Conservation (phyloP, 2,329 filamentous ascomycete species). For the Trichoderma pleuroti region DNA sequence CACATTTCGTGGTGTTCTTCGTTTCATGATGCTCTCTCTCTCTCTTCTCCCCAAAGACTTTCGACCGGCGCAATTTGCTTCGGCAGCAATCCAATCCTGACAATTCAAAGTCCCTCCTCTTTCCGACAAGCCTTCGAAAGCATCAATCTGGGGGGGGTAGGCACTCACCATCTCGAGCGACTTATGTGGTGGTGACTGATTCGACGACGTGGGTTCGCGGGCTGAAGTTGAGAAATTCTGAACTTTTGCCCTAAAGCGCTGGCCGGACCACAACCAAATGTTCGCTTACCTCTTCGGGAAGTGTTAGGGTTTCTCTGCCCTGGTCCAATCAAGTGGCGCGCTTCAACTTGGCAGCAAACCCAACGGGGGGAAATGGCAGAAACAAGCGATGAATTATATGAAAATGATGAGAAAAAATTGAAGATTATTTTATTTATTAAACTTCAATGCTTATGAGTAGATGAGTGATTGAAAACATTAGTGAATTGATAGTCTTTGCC, state of each 20-base stretch:
- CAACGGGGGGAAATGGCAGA: not conserved
- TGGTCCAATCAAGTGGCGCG: slow-evolving; percentile 24
- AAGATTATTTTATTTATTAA: not conserved
- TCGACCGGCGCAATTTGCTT: not conserved
- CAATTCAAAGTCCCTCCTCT: slow-evolving; percentile 1
- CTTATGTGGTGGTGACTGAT: slow-evolving; percentile 51
- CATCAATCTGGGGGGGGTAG: slow-evolving; percentile 22
- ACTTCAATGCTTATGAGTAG: accelerated
- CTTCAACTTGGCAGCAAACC: not conserved
- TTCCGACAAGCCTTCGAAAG: not conserved
- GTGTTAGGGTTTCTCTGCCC: slow-evolving; percentile 43
- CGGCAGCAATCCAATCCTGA: not conserved
- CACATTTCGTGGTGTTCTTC: not conserved
- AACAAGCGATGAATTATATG: not conserved
- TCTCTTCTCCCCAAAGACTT: not conserved
- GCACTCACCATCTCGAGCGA: slow-evolving; percentile 57
- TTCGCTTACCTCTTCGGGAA: slow-evolving; percentile 44
- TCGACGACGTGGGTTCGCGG: slow-evolving; percentile 50
- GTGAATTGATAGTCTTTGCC: not conserved
- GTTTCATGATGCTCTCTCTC: not conserved
- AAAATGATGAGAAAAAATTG: not conserved
- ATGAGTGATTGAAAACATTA: not conserved
- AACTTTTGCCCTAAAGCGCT: slow-evolving; percentile 43
- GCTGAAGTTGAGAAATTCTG: slow-evolving; percentile 47
- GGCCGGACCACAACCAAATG: slow-evolving; percentile 34